Evolutionary conservation across 352 stramenopile species (phyloP).

Genomic region (Phytophthora nicotianae): DNA sequence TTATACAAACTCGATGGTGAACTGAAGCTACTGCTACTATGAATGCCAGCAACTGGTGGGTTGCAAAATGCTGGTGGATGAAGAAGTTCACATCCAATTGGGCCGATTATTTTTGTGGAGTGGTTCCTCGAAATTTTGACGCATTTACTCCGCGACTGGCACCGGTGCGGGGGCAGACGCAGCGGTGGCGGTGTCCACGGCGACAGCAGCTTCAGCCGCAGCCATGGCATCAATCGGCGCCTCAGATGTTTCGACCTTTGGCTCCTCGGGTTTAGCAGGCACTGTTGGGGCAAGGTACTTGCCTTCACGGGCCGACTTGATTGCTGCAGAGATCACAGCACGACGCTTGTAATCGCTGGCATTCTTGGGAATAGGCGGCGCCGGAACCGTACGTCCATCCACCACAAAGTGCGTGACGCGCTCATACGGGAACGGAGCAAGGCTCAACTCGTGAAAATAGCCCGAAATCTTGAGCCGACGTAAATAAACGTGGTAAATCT

Average conservation of each 20-base stretch:
- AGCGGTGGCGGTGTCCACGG: conserved; percentile 21
- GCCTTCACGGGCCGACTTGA: conserved; percentile 57
- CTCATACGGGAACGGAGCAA: conserved; percentile 82
- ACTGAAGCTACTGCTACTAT: conserved; percentile 30
- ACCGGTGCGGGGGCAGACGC: conserved; percentile 24
- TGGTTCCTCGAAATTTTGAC: conserved; percentile 7
- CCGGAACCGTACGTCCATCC: conserved; percentile 68
- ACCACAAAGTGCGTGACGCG: conserved; percentile 88
- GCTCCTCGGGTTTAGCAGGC: conserved; percentile 22
- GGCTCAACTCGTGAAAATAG: conserved; percentile 74
- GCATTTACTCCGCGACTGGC: conserved; percentile 30
- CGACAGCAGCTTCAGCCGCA: conserved; percentile 27
- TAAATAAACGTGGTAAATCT: conserved; percentile 82
- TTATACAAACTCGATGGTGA: conserved; percentile 31
- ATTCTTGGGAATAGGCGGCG: conserved; percentile 71
- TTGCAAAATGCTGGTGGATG: background rate
- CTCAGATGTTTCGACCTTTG: conserved; percentile 16
- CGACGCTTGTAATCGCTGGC: conserved; percentile 70
- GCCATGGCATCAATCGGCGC: conserved; percentile 27
- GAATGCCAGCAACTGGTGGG: conserved; percentile 12
- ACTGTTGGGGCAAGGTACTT: conserved; percentile 30
- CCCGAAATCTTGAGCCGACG: conserved; percentile 73
- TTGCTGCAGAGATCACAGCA: conserved; percentile 70
- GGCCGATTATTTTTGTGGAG: conserved; percentile 11
- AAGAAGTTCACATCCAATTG: conserved; percentile 19